Evolutionary conservation across 2,329 filamentous ascomycete species (phyloP).

Genomic region (Catunica adiposa): DNA sequence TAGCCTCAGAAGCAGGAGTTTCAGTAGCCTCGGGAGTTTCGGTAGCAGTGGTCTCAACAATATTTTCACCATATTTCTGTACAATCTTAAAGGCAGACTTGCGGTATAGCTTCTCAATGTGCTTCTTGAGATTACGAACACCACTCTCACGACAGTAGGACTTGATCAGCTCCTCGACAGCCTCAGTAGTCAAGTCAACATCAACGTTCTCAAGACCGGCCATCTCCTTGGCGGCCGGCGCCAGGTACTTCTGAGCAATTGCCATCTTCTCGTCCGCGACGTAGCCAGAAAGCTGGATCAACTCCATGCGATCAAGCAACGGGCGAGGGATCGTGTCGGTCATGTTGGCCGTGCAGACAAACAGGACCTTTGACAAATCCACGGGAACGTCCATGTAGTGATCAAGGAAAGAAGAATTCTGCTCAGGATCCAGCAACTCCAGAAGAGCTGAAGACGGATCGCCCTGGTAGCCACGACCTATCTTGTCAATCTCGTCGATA

Average conservation of each 20-base stretch:
- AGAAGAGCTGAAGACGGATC: conserved; percentile 89
- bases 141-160: conserved; percentile 96
- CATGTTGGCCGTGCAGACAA: conserved; percentile 98
- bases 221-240: conserved; percentile 84
- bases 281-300: conserved; percentile 91
- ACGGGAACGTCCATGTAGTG: conserved; percentile 98
- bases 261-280: conserved; percentile 98
- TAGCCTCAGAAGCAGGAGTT: conserved; percentile 19
- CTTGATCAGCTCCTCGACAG: conserved; percentile 93
- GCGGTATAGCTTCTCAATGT: conserved; percentile 97
- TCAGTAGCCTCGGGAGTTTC: conserved; percentile 17
- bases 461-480: conserved; percentile 88
- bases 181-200: conserved; percentile 69
- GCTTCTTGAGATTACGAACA: conserved; percentile 95
- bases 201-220: conserved; percentile 82
- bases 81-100: conserved; percentile 97
- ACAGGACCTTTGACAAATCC: conserved; percentile 90
- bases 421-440: conserved; percentile 87
- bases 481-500: conserved; percentile 97
- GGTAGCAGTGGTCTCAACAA: conserved; percentile 36
- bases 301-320: conserved; percentile 89
- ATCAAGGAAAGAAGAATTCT: conserved; percentile 92
- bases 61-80: conserved; percentile 77
- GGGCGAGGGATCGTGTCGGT: conserved; percentile 94
- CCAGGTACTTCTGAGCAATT: conserved; percentile 84